Conservation (phyloP, 805 yeast genomes). For the Jamesozyma jinghongensis region DNA sequence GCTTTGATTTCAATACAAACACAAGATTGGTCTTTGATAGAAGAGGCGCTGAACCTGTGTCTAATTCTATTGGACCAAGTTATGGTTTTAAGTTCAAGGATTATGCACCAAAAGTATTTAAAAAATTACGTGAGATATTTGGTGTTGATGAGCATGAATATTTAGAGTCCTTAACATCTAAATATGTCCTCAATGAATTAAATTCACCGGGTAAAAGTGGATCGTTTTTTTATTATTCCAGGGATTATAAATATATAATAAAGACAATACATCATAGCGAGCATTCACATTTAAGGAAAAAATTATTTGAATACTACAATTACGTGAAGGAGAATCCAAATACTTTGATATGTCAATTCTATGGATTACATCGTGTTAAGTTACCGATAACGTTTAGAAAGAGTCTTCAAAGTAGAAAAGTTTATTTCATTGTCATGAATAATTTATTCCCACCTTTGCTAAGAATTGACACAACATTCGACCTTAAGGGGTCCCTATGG, state of each 20-base stretch:
- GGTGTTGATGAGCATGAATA: slow-evolving; percentile 94
- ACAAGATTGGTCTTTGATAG: slow-evolving; percentile 82
- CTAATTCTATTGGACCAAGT: slow-evolving; percentile 27
- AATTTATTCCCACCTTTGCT: slow-evolving; percentile 91
- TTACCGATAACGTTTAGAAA: slow-evolving; percentile 53
- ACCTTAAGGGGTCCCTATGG: slow-evolving; percentile 84
- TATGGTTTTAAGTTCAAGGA: slow-evolving; percentile 96
- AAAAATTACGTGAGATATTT: slow-evolving; percentile 69
- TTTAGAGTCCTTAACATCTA: slow-evolving; percentile 81
- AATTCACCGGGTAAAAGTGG: slow-evolving; percentile 98
- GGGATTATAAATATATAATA: slow-evolving; percentile 89
- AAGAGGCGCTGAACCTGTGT: slow-evolving; percentile 67
- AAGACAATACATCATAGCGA: slow-evolving; percentile 93
- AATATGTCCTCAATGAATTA: slow-evolving; percentile 80
- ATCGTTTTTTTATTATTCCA: slow-evolving; percentile 86
- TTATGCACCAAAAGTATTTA: slow-evolving; percentile 88
- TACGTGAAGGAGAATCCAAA: slow-evolving; percentile 81
- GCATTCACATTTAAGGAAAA: slow-evolving; percentile 69
- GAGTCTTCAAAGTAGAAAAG: slow-evolving; percentile 47
- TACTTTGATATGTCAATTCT: slow-evolving; percentile 88
- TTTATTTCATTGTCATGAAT: slow-evolving; percentile 94
- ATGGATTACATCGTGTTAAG: slow-evolving; percentile 89
- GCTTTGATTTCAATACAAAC: slow-evolving; percentile 54
- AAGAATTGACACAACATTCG: slow-evolving; percentile 77
- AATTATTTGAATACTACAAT: slow-evolving; percentile 64